These are phyloP conservation scores for Lentinus polychrous DNA, from an alignment of 1,284 basidiomycete genomes.

Conservation along the genomic window DNA sequence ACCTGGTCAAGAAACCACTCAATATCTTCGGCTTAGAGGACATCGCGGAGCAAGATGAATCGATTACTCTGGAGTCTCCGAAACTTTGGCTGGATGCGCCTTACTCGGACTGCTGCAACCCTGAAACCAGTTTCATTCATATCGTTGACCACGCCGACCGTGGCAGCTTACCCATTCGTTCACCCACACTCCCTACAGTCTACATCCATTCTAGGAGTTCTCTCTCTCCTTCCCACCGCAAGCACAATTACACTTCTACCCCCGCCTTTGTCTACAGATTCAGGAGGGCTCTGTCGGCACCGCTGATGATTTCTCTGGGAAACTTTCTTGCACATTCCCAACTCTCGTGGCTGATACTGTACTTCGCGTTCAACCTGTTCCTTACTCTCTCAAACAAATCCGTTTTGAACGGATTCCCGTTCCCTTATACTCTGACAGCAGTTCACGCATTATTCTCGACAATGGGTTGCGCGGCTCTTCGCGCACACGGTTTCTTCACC, in stretches of 20 bases:
- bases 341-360: slow-evolving; percentile 65
- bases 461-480: slow-evolving; percentile 69
- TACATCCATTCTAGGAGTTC: neutral
- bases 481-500: slow-evolving; percentile 53
- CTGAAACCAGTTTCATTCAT: too few species aligned
- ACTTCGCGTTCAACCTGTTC: slow-evolving; percentile 85
- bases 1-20: too few species aligned
- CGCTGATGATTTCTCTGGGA: neutral
- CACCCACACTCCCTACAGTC: neutral
- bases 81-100: too few species aligned
- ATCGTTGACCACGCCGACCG: too few species aligned
- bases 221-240: neutral
- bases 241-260: neutral
- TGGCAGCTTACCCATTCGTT: neutral
- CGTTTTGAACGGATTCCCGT: slow-evolving; percentile 84
- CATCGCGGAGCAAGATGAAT: neutral
- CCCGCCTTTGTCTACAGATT: too few species aligned
- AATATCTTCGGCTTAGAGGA: neutral
- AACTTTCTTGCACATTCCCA: slow-evolving; percentile 25
- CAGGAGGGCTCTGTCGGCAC: neutral
- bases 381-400: slow-evolving; percentile 92
- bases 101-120: too few species aligned
- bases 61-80: neutral
- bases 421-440: slow-evolving; percentile 87
- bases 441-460: slow-evolving; percentile 80